Base-by-base conservation (phyloP, 805 yeast species). In the Myxozyma kluyveri region DNA sequence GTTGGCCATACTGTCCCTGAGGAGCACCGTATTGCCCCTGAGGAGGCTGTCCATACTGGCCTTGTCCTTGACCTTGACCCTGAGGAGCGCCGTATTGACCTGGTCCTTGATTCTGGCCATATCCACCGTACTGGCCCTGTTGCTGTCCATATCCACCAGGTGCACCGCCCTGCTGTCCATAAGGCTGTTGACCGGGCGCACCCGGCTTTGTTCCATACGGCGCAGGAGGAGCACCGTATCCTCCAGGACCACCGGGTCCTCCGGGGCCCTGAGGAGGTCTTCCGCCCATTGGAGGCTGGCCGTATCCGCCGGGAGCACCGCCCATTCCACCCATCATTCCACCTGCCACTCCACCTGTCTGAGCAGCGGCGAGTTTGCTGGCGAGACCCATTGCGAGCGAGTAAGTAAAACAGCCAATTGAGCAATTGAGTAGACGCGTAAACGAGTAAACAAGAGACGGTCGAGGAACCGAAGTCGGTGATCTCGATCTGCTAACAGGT, bases 381-480 rank as follows among this genome's bases (percentile, higher is more conserved):
- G 67, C 67, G 23, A 64, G 59, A 37, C 67, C 67, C 67, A 64
- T 64, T 17, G n/a, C n/a, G n/a, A n/a, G n/a, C n/a, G n/a, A n/a
- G n/a, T n/a, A n/a, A n/a, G n/a, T n/a, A n/a, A n/a, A n/a, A n/a
- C n/a, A n/a, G n/a, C n/a, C n/a, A n/a, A n/a, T n/a, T n/a, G n/a
- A n/a, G n/a, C n/a, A n/a, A n/a, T n/a, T n/a, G n/a, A n/a, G n/a
- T n/a, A n/a, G n/a, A n/a, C n/a, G n/a, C n/a, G n/a, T n/a, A n/a
- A n/a, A n/a, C n/a, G n/a, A n/a, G n/a, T n/a, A n/a, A n/a, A n/a
- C n/a, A n/a, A n/a, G n/a, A n/a, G n/a, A n/a, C n/a, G n/a, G n/a
- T n/a, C n/a, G n/a, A n/a, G n/a, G n/a, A n/a, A n/a, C n/a, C n/a
- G n/a, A n/a, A n/a, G n/a, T n/a, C n/a, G n/a, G n/a, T n/a, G n/a